A percentile compares a stretch with the other conserved stretches of the same genome.
Evolutionary conservation across 2,329 filamentous ascomycete genomes (phyloP).

Genomic region (Botryotinia globosa): DNA sequence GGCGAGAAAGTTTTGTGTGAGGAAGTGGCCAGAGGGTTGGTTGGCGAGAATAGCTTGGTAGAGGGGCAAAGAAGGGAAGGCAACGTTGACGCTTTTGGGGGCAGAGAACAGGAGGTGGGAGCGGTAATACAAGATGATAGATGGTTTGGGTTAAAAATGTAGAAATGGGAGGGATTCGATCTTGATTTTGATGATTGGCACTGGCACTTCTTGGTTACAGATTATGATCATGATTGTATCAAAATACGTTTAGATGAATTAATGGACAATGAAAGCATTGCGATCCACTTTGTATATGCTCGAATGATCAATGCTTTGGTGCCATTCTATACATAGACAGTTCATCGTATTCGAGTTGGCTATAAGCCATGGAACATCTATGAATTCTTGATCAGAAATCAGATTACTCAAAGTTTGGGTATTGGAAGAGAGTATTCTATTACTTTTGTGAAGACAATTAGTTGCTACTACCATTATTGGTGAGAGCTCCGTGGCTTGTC

Average conservation of each 20-base stretch:
- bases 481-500: not conserved
- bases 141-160: not conserved
- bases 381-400: not conserved
- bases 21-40: constrained; percentile 55
- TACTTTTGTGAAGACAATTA: not conserved
- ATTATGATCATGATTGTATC: not conserved
- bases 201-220: not conserved
- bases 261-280: not conserved
- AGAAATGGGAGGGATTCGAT: not conserved
- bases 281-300: not conserved
- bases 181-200: not conserved
- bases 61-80: not conserved
- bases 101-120: not conserved
- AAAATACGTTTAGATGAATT: not conserved
- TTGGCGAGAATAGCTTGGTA: constrained; percentile 64
- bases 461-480: not conserved
- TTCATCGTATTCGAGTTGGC: not conserved
- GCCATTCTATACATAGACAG: too few relatives aligned
- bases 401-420: not conserved
- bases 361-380: not conserved
- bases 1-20: constrained; percentile 58
- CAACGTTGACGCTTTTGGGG: not conserved
- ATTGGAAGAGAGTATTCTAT: not conserved
- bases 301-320: not conserved
- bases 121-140: not conserved